Conservation (phyloP, 2,329 filamentous ascomycete species). For the Lithohypha guttulata region DNA sequence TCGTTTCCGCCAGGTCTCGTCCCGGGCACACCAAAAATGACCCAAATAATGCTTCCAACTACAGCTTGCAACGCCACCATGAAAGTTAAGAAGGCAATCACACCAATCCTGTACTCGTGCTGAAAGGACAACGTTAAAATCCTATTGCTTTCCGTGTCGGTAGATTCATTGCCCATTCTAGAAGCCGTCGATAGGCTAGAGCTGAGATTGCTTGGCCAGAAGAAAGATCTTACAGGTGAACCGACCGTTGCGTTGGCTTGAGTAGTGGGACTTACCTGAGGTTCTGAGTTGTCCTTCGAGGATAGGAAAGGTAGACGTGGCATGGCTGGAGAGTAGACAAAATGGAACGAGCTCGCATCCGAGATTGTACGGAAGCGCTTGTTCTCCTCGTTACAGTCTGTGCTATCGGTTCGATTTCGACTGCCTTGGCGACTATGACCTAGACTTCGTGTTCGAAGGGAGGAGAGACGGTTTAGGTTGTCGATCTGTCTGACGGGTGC, state of each 20-base stretch:
- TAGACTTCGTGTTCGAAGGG: not conserved
- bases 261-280: slow-evolving; percentile 8
- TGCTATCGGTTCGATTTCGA: not conserved
- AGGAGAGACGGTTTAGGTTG: slow-evolving; percentile 6
- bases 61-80: slow-evolving; percentile 12
- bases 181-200: not conserved
- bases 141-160: slow-evolving; percentile 1
- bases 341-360: slow-evolving; percentile 5
- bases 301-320: slow-evolving; percentile 6
- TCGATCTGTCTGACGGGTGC: slow-evolving; percentile 4
- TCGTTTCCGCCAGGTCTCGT: not conserved
- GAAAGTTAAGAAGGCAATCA: slow-evolving; percentile 9
- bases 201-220: slow-evolving; percentile 6
- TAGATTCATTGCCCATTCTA: not conserved
- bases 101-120: slow-evolving; percentile 14
- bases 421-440: slow-evolving; percentile 1
- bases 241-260: slow-evolving; percentile 7
- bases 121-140: slow-evolving; percentile 6
- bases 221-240: slow-evolving; percentile 9
- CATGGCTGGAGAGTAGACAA: slow-evolving; percentile 3
- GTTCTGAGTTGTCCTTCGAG: slow-evolving; percentile 6
- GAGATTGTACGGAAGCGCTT: slow-evolving; percentile 3
- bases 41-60: slow-evolving; percentile 17
- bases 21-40: slow-evolving; percentile 21
- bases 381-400: not conserved